A percentile compares a stretch with the other conserved stretches of the same genome.
phyloP scores from a whole-genome alignment of 306 rosid species.

The Lathyrus oleraceus region DNA sequence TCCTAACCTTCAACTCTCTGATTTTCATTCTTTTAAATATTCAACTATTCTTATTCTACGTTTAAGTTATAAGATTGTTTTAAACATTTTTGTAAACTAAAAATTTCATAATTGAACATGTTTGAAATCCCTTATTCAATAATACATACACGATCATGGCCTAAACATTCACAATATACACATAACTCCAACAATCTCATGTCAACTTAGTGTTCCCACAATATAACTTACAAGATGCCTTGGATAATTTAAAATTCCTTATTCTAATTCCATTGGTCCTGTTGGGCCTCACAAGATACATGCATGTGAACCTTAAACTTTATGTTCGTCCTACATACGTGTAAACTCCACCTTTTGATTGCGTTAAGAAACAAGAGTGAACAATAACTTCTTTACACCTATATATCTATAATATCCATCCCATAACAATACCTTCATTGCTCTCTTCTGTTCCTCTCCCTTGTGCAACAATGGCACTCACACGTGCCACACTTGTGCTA shows the following conservation, averaged over 20 bases:
- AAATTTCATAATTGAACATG: too few species aligned
- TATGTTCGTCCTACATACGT: conserved; percentile 17
- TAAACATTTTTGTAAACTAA: too few species aligned
- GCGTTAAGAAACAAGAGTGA: background rate
- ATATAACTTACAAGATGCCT: background rate
- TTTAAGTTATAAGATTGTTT: too few species aligned
- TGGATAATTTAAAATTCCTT: background rate
- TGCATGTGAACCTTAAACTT: conserved; percentile 3
- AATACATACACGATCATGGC: too few species aligned
- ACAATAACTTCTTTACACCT: background rate
- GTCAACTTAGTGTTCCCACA: too few species aligned
- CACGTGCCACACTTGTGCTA: conserved; percentile 50
- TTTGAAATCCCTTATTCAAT: too few species aligned
- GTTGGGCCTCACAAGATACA: conserved; percentile 25
- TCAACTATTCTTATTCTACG: too few species aligned
- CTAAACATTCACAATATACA: too few species aligned
- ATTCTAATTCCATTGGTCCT: conserved; percentile 17
- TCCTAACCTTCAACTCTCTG: too few species aligned
- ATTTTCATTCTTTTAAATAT: too few species aligned
- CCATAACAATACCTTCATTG: conserved; percentile 1
- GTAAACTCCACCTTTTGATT: conserved; percentile 20
- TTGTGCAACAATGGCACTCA: conserved; percentile 48
- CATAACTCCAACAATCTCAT: too few species aligned
- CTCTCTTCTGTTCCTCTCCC: conserved; percentile 25
- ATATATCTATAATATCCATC: conserved; percentile 37